A percentile compares a stretch with the other conserved stretches of the same genome.
Evolutionary conservation across 108 stramenopile genomes (phyloP).

Genomic region (Nitzschia inconspicua): DNA sequence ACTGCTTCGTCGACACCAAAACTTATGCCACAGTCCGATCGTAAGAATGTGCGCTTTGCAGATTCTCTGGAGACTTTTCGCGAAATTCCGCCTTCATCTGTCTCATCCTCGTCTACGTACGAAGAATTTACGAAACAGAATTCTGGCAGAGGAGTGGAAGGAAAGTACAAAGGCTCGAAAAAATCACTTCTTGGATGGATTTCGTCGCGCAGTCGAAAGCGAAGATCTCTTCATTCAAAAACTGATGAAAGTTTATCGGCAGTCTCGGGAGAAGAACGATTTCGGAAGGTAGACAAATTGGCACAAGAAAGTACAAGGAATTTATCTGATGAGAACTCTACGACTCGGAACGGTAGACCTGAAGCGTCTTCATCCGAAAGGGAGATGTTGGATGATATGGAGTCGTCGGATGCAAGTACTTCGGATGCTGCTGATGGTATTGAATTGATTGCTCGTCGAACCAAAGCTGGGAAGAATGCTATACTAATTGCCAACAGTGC

Average conservation of each 20-base stretch:
- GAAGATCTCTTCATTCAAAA: too few relatives aligned
- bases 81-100: too few relatives aligned
- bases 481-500: constrained; percentile 8
- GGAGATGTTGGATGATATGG: not conserved
- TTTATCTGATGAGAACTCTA: not conserved
- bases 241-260: not conserved
- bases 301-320: not conserved
- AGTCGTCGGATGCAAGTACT: not conserved
- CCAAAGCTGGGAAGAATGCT: constrained; percentile 10
- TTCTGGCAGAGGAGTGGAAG: too few relatives aligned
- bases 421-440: constrained; percentile 10
- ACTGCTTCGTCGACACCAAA: too few relatives aligned
- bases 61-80: too few relatives aligned
- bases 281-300: not conserved
- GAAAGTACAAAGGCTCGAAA: too few relatives aligned
- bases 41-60: too few relatives aligned
- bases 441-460: constrained; percentile 9
- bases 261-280: not conserved
- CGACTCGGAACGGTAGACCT: not conserved
- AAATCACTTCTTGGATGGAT: too few relatives aligned
- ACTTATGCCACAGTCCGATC: too few relatives aligned
- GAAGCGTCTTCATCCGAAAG: not conserved
- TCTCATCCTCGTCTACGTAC: too few relatives aligned
- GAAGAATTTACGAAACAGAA: too few relatives aligned
- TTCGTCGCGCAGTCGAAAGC: too few relatives aligned